Evolutionary conservation across 129 eudicot species (phyloP).

Genomic region (Centella asiatica): DNA sequence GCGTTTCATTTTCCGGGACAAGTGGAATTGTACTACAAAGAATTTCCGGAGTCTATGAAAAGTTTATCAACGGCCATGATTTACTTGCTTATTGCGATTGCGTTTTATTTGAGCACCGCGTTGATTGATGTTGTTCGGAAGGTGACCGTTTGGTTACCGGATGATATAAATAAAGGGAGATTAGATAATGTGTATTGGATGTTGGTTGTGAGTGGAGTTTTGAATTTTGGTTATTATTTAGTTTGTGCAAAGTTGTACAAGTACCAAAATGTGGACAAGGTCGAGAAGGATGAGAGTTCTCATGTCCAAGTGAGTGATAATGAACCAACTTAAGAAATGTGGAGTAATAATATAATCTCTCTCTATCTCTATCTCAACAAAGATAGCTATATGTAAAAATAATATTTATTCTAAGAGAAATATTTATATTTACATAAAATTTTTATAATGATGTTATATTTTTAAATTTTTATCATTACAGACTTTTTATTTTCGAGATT

Average conservation of each 20-base stretch:
- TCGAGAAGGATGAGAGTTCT: neutral
- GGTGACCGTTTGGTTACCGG: constrained; percentile 52
- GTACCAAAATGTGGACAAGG: constrained; percentile 15
- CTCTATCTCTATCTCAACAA: too few species aligned
- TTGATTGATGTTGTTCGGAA: constrained; percentile 29
- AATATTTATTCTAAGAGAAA: too few species aligned
- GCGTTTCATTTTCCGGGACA: constrained; percentile 12
- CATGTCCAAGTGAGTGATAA: neutral
- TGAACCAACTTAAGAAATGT: neutral
- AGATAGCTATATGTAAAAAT: too few species aligned
- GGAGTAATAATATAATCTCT: neutral
- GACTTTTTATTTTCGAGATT: too few species aligned
- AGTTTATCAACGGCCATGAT: constrained; percentile 51
- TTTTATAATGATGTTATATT: too few species aligned
- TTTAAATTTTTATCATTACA: too few species aligned
- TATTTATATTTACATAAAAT: too few species aligned
- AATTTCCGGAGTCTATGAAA: constrained; percentile 48
- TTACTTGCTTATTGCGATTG: constrained; percentile 37
- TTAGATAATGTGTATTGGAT: constrained; percentile 55
- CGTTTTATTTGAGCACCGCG: constrained; percentile 48
- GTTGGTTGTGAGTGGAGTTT: constrained; percentile 15
- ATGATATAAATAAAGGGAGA: constrained; percentile 50
- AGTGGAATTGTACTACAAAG: constrained; percentile 35
- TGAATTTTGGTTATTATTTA: constrained; percentile 32
- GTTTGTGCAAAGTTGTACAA: constrained; percentile 27